Percentiles rank a stretch among this genome's conserved stretches.
Conservation (phyloP, 2,329 filamentous ascomycete genomes). For the Fusarium sp. region DNA sequence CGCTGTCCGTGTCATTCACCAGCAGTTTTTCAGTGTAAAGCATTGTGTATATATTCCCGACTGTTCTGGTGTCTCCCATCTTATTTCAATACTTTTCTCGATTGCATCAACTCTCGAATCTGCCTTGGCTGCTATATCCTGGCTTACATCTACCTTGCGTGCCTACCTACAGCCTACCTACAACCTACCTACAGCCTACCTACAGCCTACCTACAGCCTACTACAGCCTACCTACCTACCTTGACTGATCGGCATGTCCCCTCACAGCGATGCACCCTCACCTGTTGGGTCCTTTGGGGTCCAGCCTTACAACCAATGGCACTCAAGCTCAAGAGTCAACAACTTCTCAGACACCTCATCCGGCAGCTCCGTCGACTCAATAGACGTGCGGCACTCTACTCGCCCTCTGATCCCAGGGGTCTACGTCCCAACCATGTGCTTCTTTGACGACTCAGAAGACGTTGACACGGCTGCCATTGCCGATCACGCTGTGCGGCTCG, state of each 20-base stretch:
- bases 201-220: not conserved
- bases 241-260: constrained; percentile 28
- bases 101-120: not conserved
- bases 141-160: not conserved
- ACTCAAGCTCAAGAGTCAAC: constrained; percentile 29
- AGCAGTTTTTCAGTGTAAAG: not conserved
- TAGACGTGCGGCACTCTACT: constrained; percentile 47
- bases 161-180: not conserved
- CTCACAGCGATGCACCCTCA: constrained; percentile 41
- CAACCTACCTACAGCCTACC: not conserved
- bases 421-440: constrained; percentile 80
- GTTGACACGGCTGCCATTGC: constrained; percentile 72
- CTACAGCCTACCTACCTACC: not conserved
- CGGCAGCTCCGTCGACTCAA: constrained; percentile 55
- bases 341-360: constrained; percentile 49
- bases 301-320: constrained; percentile 47
- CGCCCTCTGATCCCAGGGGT: constrained; percentile 65
- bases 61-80: not conserved
- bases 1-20: not conserved
- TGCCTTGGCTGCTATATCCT: not conserved
- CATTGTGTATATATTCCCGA: not conserved
- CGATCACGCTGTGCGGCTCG: constrained; percentile 75
- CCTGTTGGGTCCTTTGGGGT: constrained; percentile 28
- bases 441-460: constrained; percentile 77
- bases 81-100: not conserved